Percentiles rank a stretch among this genome's conserved stretches.
Conservation (phyloP, 352 stramenopile genomes). For the Phytophthora hybrid region DNA sequence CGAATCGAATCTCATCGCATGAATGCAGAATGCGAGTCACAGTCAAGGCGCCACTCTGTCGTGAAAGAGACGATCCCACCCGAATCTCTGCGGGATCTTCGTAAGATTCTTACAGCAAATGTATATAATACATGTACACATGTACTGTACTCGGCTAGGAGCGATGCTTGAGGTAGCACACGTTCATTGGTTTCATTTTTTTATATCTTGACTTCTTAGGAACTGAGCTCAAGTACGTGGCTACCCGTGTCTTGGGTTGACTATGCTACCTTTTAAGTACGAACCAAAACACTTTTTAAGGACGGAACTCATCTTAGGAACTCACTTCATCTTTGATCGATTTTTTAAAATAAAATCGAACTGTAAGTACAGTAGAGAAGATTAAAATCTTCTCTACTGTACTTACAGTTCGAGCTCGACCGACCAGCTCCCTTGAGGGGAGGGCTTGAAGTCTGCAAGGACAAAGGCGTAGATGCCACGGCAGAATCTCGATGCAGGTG, state of each 20-base stretch:
- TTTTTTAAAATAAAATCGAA: too few species aligned
- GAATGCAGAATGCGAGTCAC: neutral
- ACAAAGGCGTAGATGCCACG: neutral
- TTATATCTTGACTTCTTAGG: too few species aligned
- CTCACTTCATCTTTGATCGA: neutral
- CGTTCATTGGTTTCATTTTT: neutral
- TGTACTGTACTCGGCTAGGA: neutral
- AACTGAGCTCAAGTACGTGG: too few species aligned
- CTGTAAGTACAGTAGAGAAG: too few species aligned
- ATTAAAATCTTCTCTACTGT: neutral
- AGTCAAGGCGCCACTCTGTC: neutral
- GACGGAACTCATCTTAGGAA: too few species aligned
- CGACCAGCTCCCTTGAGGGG: too few species aligned
- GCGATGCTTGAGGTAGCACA: neutral
- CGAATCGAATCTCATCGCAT: conserved; percentile 5
- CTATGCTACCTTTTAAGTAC: too few species aligned
- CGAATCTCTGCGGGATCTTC: neutral
- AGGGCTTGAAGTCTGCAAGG: neutral
- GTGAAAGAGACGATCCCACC: neutral
- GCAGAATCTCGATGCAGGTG: neutral
- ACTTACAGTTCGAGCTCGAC: neutral
- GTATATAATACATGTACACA: neutral
- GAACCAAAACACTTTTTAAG: too few species aligned
- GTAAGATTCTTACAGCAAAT: neutral
- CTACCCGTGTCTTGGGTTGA: too few species aligned